Base-by-base conservation (phyloP, 2,329 filamentous ascomycete species). In the Fusarium buharicum region DNA sequence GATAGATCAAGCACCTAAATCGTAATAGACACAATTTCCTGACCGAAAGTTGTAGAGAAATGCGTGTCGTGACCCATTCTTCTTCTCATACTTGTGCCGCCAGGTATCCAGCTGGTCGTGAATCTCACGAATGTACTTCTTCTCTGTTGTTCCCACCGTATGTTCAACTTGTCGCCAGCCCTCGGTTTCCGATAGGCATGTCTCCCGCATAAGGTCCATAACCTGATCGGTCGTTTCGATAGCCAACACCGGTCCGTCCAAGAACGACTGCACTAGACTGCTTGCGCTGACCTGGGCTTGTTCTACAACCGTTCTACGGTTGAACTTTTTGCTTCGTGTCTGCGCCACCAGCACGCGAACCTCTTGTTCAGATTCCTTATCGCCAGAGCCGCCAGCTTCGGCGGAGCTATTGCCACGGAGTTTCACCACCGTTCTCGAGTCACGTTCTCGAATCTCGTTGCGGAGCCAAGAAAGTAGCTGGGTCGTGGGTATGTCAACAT, bases 21-120 rank as follows among this genome's bases (percentile, higher is more conserved):
- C 93, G 75, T 97, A 97, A 73, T 94, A 92, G 46, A 97, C 84
- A 73, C 91, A 93, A 55, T 84, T 89, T 0, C 90, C 91, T 10
- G 92, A 96, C 57, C 93, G 83, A 69, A 96, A 97, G 70, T 97
- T 97, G 77, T 96, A 97, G 48, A 97, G 85, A 76, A 96, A 96
- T 11, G 91, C 90, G 73, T 93, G 91, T 41, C 85, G 84, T 20
- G 84, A 83, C 9, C 82, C 84, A 4, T 81, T 74, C 62, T 80
- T 79, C 57, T 66, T 77, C 79, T 79, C 83, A 77, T 80, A 88
- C 81, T 73, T 83, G 77, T 65, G 80, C 76, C 73, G 86, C 86
- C 80, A 95, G 76, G 69, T 84, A 77, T 72, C 79, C 49, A 97
- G 80, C 74, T 94, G 81, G 59, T 92, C 90, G 71, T 95, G 90